Conservation (phyloP, 2,329 filamentous ascomycete species). For the Paecilomyces formosus region DNA sequence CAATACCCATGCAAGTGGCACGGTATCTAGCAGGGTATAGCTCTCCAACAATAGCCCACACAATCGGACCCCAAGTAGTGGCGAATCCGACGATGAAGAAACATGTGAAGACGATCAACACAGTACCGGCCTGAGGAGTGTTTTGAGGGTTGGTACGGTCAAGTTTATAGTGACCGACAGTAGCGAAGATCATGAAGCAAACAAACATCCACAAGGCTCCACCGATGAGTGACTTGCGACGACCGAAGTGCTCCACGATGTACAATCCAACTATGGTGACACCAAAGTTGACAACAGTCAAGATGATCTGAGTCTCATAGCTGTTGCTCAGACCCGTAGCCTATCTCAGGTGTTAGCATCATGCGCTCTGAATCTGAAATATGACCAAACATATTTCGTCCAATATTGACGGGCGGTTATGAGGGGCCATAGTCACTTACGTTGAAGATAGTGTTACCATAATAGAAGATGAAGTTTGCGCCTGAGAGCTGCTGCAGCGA, state of each 20-base stretch:
- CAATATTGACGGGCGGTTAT: not conserved
- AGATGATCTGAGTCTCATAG: conserved; percentile 61
- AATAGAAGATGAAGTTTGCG: conserved; percentile 47
- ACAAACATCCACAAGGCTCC: conserved; percentile 61
- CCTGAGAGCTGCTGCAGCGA: conserved; percentile 42
- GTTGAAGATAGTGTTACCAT: conserved; percentile 53
- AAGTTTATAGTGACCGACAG: conserved; percentile 45
- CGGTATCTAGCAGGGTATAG: conserved; percentile 45
- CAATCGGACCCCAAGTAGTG: conserved; percentile 59
- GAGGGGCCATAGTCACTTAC: not conserved
- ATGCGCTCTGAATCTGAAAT: too few relatives aligned
- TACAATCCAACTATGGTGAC: conserved; percentile 62
- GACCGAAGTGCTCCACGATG: conserved; percentile 62
- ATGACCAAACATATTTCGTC: too few relatives aligned
- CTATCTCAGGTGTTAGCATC: not conserved
- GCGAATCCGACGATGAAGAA: conserved; percentile 70
- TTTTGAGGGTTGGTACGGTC: conserved; percentile 31
- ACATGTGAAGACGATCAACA: conserved; percentile 66
- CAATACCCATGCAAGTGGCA: conserved; percentile 69
- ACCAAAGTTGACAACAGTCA: conserved; percentile 60
- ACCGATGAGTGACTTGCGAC: conserved; percentile 59
- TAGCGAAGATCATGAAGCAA: conserved; percentile 55
- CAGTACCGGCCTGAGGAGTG: conserved; percentile 48
- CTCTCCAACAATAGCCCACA: conserved; percentile 40
- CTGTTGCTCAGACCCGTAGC: conserved; percentile 59